Evolutionary conservation across 1,139 yeast species (phyloP).

Genomic region (Pichia sp.): DNA sequence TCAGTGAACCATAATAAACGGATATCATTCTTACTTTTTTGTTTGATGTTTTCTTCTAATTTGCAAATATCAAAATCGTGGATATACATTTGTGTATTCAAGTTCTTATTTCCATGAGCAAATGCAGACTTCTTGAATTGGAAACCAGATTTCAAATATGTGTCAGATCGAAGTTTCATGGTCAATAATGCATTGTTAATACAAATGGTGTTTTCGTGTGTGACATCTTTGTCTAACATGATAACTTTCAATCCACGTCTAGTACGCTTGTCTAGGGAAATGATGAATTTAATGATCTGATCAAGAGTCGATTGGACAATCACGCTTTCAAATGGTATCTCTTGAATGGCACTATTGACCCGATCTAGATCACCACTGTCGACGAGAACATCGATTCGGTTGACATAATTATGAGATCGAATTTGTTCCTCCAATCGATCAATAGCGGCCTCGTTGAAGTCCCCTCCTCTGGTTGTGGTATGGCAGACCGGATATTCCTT

Average conservation of each 20-base stretch:
- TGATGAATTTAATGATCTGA: conserved; percentile 4
- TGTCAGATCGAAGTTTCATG: conserved; percentile 32
- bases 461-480: conserved; percentile 17
- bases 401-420: conserved; percentile 27
- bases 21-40: conserved; percentile 28
- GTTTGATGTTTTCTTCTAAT: conserved; percentile 14
- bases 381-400: conserved; percentile 22
- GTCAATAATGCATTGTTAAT: conserved; percentile 31
- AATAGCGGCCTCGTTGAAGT: neutral
- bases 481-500: neutral
- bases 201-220: conserved; percentile 35
- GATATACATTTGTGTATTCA: conserved; percentile 23
- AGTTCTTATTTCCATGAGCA: conserved; percentile 27
- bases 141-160: conserved; percentile 35
- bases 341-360: neutral
- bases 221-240: conserved; percentile 23
- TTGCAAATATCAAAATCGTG: conserved; percentile 21
- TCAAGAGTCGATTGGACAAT: neutral
- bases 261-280: neutral
- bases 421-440: conserved; percentile 3
- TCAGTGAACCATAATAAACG: conserved; percentile 40
- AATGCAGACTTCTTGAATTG: conserved; percentile 25
- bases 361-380: conserved; percentile 1
- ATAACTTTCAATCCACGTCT: conserved; percentile 13
- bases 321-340: neutral